phyloP scores from a whole-genome alignment of 371 early-diverging fungal species.

The Mitosporidium daphniae region DNA sequence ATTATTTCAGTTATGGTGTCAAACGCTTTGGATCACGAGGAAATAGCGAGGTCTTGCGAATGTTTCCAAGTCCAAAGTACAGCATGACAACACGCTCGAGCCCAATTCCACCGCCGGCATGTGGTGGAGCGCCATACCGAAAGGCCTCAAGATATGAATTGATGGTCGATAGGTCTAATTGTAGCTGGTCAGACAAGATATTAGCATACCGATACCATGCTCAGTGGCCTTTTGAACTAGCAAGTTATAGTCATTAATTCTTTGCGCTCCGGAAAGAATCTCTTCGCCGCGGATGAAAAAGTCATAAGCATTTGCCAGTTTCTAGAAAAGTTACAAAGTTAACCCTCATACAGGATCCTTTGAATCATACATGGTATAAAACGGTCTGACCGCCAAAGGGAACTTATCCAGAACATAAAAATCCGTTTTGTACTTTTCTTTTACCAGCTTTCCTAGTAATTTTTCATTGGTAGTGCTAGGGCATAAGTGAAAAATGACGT shows the following conservation, averaged over 20 bases:
- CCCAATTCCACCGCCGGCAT: slow-evolving; percentile 39
- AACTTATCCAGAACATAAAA: slow-evolving; percentile 97
- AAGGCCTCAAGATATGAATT: slow-evolving; percentile 82
- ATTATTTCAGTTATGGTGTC: slow-evolving; percentile 25
- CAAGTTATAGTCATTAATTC: slow-evolving; percentile 63
- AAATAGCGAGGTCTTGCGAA: slow-evolving; percentile 77
- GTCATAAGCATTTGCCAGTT: slow-evolving; percentile 93
- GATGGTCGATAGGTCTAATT: slow-evolving; percentile 35
- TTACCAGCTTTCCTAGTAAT: slow-evolving; percentile 56
- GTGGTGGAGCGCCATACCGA: slow-evolving; percentile 91
- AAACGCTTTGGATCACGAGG: slow-evolving; percentile 94
- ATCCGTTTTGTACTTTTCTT: slow-evolving; percentile 76
- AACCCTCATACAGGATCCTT: slow-evolving; percentile 11
- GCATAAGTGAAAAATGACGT: not conserved
- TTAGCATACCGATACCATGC: slow-evolving; percentile 43
- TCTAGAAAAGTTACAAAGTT: slow-evolving; percentile 6
- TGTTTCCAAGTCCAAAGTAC: slow-evolving; percentile 73
- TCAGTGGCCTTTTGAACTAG: slow-evolving; percentile 38
- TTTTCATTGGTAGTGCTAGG: slow-evolving; percentile 56
- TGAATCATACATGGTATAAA: slow-evolving; percentile 97
- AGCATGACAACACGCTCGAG: slow-evolving; percentile 93
- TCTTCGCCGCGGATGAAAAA: slow-evolving; percentile 98
- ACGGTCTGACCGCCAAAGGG: slow-evolving; percentile 76
- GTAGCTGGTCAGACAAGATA: too few species aligned
- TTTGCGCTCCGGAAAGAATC: slow-evolving; percentile 95